Evolutionary conservation across 257 asterid species (phyloP).

Genomic region (Lantana camara): DNA sequence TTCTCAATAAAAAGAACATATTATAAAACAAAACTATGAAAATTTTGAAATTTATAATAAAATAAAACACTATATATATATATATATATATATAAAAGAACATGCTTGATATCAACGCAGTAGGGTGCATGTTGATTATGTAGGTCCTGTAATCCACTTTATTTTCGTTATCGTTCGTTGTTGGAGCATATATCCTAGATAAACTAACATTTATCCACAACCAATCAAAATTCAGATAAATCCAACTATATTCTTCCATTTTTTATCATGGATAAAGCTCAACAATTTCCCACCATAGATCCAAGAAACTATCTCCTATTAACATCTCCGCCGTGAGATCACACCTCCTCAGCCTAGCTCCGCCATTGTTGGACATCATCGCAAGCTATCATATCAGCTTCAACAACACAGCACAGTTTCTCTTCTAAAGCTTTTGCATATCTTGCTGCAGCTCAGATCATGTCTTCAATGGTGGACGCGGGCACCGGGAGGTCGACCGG

Average conservation of each 20-base stretch:
- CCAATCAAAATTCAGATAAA: constrained; percentile 16
- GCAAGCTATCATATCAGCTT: neutral
- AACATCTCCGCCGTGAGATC: constrained; percentile 24
- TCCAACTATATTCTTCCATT: neutral
- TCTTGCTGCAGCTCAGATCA: too few species aligned
- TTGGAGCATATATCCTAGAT: constrained; percentile 20
- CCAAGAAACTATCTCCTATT: constrained; percentile 28
- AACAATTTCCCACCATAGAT: constrained; percentile 41
- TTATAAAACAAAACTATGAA: too few species aligned
- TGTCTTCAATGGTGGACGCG: constrained; percentile 39
- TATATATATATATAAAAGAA: too few species aligned
- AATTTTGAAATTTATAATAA: too few species aligned
- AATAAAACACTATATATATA: too few species aligned
- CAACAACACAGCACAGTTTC: neutral
- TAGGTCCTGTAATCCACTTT: constrained; percentile 25
- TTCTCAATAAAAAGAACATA: too few species aligned
- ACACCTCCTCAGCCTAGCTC: constrained; percentile 10
- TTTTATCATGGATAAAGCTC: neutral
- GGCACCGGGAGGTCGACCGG: constrained; percentile 33
- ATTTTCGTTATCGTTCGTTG: constrained; percentile 4
- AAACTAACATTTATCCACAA: constrained; percentile 25
- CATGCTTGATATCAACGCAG: constrained; percentile 40
- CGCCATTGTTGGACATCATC: constrained; percentile 7
- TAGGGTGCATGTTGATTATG: constrained; percentile 20
- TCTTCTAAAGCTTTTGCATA: neutral